Percentiles rank a stretch among this genome's conserved stretches.
Evolutionary conservation across 2,329 filamentous ascomycete genomes (phyloP).

Genomic region (Teratosphaeria epicoccoides): DNA sequence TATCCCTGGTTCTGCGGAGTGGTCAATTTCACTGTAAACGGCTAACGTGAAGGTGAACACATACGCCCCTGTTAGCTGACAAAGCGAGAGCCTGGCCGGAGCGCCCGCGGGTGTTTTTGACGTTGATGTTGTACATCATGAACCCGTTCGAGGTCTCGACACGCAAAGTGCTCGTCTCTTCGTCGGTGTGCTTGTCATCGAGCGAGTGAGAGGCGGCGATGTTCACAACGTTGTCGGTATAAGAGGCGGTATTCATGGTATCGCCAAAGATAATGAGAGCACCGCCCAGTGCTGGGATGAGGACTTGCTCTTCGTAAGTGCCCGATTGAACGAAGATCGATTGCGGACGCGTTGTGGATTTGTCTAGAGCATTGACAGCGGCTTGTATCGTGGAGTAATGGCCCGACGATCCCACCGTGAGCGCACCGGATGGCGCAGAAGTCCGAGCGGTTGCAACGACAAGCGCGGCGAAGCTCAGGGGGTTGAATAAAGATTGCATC

Average conservation of each 20-base stretch:
- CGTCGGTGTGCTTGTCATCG: slow-evolving; percentile 41
- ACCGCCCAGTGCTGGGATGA: slow-evolving; percentile 38
- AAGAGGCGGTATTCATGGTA: slow-evolving; percentile 43
- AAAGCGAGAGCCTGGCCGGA: slow-evolving; percentile 42
- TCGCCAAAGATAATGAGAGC: slow-evolving; percentile 49
- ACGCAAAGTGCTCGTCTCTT: slow-evolving; percentile 43
- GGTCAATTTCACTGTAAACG: neutral
- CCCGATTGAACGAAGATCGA: slow-evolving; percentile 54
- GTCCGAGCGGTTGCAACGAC: slow-evolving; percentile 27
- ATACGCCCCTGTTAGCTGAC: slow-evolving; percentile 36
- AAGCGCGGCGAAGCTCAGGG: neutral
- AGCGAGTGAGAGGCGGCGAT: slow-evolving; percentile 40
- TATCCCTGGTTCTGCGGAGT: slow-evolving; percentile 39
- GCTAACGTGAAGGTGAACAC: neutral
- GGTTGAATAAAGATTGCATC: neutral
- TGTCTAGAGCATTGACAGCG: slow-evolving; percentile 50
- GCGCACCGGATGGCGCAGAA: slow-evolving; percentile 40
- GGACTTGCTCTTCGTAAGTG: slow-evolving; percentile 52
- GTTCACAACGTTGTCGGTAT: slow-evolving; percentile 48
- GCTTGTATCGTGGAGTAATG: slow-evolving; percentile 43
- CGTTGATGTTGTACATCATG: slow-evolving; percentile 54
- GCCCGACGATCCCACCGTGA: slow-evolving; percentile 35
- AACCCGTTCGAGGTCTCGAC: slow-evolving; percentile 38
- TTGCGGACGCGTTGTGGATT: slow-evolving; percentile 38
- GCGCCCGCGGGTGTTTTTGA: slow-evolving; percentile 39